Evolutionary conservation across 495 filamentous ascomycete genomes (phyloP), one percentile per base, ranked within the genome.

Genomic region (Aspergillus sclerotioniger): DNA sequence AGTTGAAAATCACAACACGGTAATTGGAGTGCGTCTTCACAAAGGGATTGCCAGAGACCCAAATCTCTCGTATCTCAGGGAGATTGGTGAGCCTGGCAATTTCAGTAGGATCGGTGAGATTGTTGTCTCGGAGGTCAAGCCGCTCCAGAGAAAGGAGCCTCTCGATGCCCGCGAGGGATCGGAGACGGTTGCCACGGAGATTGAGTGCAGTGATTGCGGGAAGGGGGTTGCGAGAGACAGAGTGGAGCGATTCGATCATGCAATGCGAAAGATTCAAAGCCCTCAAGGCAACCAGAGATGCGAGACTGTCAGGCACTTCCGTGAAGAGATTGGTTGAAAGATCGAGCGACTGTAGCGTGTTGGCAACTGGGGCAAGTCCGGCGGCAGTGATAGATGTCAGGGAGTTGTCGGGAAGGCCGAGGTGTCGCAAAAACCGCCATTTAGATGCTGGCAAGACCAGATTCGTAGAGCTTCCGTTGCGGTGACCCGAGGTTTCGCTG

Each of bases 201-300:
- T 98, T 98, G 61, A 98, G 80, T 19, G 91, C 91, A 4, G 88
- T 93, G 59, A 98, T 96, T 48, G 94, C 93, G 15, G 94, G 92
- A 3, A 98, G 80, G 31, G 94, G 93, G 68, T 87, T 92, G 55
- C 89, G 84, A 2, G 86, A 84, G 16, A 98, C 77, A 4, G 92
- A 96, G 62, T 95, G 91, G 56, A 98, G 76, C 32, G 91, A 95
- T 53, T 94, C 90, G 50, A 98, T 96, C 93, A 98, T 96, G 80
- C 94, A 97, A 65, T 91, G 86, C 13, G 92, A 93, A 28, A 98
- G 79, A 65, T 98, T 98, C 47, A 98, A 74, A 21, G 94, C 92
- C 47, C 90, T 84, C 20, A 98, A 80, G 19, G 89, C 86, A 32
- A 89, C 89, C 47, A 98, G 76, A 13, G 83, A 87, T 37, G 91